Base-by-base conservation (phyloP, 176 grass and related monocot genomes). In the Oryza glaberrima region DNA sequence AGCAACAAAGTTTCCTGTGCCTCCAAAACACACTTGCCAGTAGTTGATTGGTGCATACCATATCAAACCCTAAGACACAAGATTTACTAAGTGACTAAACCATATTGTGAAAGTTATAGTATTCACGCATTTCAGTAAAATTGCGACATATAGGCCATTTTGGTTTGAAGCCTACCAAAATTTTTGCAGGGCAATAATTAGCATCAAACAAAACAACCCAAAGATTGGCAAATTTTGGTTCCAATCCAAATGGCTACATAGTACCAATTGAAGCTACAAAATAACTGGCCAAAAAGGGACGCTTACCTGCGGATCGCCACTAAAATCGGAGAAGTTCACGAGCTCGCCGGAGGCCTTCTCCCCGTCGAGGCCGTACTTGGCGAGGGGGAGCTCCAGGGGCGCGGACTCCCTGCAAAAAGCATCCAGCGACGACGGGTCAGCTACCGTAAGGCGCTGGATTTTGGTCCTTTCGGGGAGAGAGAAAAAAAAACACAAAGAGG, bases 291-390 rank as follows among this genome's bases (percentile, higher is more conserved):
- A 56, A 56, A 56, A 77, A 78, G 65, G 14, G 1, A 34, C 44
- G 68, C 77, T 52, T 43, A 91, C 94, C 77, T 92, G 86, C 72
- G 90, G 90, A 58, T 86, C 83, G 44, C 88, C 92, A 86, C 8
- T 61, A 14, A 81, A 77, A 83, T 94, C 84, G 22, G 90, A 32
- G 83, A 97, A 94, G 65, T 84, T 89, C 15, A 97, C 60, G 68
- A 97, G 65, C 77, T 94, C 92, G 70, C 70, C 90, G 2, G 82
- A 84, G 10, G 91, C 92, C 78, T 89, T 86, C 48, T 74, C 73
- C 40, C 69, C 66, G 12, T 20, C 28, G 41, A 88, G 79, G 44
- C 86, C 86, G 46, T 97, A 94, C 67, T 90, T 97, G 6, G 38
- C 49, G 13, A 97, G 78, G 34, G 92, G 49, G 16, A 94, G 54